A percentile compares a stretch with the other conserved stretches of the same genome.
These are phyloP conservation scores for Coniophora puteana DNA, from an alignment of 1,284 basidiomycete genomes.

Conservation along the genomic window DNA sequence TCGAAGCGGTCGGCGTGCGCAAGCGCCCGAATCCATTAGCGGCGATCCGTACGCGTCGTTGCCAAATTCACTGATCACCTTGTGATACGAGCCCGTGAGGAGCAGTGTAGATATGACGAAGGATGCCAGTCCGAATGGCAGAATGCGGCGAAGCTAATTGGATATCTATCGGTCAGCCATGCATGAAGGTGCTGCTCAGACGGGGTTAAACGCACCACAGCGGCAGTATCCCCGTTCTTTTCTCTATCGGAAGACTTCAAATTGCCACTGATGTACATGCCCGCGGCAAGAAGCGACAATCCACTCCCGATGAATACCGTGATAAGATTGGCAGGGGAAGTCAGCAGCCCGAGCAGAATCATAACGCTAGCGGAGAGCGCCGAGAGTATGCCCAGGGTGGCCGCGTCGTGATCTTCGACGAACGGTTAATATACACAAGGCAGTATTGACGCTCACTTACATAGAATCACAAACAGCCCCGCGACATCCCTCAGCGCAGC, in stretches of 20 bases:
- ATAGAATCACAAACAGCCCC: conserved; percentile 15
- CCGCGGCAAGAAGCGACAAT: too few relatives aligned
- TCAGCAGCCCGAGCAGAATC: too few relatives aligned
- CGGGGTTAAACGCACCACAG: too few relatives aligned
- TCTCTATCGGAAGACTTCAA: too few relatives aligned
- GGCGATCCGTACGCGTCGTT: neutral
- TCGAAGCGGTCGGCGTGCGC: conserved; percentile 4
- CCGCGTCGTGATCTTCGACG: conserved; percentile 17
- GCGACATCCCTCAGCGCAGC: conserved; percentile 15
- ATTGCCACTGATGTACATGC: too few relatives aligned
- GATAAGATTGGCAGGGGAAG: too few relatives aligned
- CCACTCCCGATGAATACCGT: too few relatives aligned
- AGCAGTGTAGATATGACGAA: conserved; percentile 1
- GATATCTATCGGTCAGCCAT: too few relatives aligned
- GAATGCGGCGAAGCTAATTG: too few relatives aligned
- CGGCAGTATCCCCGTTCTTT: too few relatives aligned
- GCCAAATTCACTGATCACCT: neutral
- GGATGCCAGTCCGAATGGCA: too few relatives aligned
- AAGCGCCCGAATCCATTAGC: neutral
- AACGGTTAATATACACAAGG: neutral
- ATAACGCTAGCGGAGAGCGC: conserved; percentile 7
- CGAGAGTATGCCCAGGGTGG: conserved; percentile 12
- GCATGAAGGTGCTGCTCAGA: too few relatives aligned
- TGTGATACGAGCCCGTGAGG: conserved; percentile 5
- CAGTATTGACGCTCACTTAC: conserved; percentile 11